These are phyloP conservation scores for Tausonia pullulans DNA, from an alignment of 1,284 basidiomycete species.

Conservation along the genomic window DNA sequence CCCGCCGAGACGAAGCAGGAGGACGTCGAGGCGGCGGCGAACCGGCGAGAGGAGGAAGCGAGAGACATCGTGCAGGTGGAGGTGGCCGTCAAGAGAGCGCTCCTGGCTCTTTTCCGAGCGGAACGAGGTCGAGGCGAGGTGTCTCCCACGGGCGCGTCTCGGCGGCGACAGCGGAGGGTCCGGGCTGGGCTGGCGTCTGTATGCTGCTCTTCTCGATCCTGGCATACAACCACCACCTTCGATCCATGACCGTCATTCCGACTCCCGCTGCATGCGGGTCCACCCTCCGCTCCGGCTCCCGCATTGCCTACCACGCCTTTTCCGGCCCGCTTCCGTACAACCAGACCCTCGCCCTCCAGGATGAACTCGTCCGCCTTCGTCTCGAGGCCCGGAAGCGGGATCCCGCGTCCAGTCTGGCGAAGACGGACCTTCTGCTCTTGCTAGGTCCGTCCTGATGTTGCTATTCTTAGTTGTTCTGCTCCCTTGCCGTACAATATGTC, in stretches of 20 bases:
- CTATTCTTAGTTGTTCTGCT: slow-evolving; percentile 22
- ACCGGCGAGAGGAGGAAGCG: not conserved
- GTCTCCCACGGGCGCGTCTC: too few relatives aligned
- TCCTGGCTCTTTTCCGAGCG: too few relatives aligned
- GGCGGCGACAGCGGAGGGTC: too few relatives aligned
- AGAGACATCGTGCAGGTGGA: not conserved
- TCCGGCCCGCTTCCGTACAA: slow-evolving; percentile 56
- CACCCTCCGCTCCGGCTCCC: slow-evolving; percentile 38
- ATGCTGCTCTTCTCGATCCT: too few relatives aligned
- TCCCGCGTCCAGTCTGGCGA: slow-evolving; percentile 25
- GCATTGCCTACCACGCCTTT: slow-evolving; percentile 58
- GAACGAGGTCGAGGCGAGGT: too few relatives aligned
- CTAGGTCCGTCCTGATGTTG: slow-evolving; percentile 28
- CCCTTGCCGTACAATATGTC: slow-evolving; percentile 32
- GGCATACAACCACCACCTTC: too few relatives aligned
- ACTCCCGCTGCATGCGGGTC: too few relatives aligned
- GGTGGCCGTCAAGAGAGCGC: not conserved
- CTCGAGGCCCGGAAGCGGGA: slow-evolving; percentile 29
- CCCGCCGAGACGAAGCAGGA: not conserved
- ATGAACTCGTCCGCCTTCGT: slow-evolving; percentile 53
- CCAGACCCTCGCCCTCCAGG: slow-evolving; percentile 56
- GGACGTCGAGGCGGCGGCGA: not conserved
- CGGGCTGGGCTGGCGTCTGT: too few relatives aligned
- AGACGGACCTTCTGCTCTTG: slow-evolving; percentile 40
- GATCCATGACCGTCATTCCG: too few relatives aligned